Evolutionary conservation across 78 protist genomes (phyloP).

Genomic region (Planoprotostelium fungivorum): DNA sequence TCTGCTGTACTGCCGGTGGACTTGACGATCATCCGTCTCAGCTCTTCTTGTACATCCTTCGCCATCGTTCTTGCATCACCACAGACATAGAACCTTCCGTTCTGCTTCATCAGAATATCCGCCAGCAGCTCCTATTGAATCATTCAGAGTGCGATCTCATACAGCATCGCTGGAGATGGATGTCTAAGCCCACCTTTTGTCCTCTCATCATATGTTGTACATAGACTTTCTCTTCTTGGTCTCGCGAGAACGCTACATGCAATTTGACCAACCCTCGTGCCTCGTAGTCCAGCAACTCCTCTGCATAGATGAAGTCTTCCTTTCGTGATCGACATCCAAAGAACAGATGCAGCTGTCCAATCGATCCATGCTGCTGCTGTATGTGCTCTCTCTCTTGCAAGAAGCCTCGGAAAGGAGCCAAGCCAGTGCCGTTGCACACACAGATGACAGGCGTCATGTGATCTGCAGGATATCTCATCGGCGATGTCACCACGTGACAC

Average conservation of each 20-base stretch:
- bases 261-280: constrained; percentile 26
- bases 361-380: neutral
- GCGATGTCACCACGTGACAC: neutral
- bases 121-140: no score
- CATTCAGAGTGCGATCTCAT: no score
- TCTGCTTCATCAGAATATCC: no score
- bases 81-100: no score
- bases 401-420: constrained; percentile 93
- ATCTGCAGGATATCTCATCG: neutral
- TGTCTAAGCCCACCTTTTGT: no score
- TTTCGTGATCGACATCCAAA: constrained; percentile 83
- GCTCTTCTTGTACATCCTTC: no score
- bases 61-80: no score
- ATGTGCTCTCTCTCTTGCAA: constrained; percentile 25
- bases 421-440: constrained; percentile 97
- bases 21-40: no score
- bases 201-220: constrained; percentile 50
- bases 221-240: constrained; percentile 37
- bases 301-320: constrained; percentile 75
- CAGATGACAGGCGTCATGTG: constrained; percentile 67
- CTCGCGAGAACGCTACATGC: constrained; percentile 60
- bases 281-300: constrained; percentile 53
- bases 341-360: constrained; percentile 56
- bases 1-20: no score
- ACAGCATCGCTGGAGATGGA: no score